Base-by-base conservation (phyloP, 768 basidiomycete species). In the Hebeloma cylindrosporum region DNA sequence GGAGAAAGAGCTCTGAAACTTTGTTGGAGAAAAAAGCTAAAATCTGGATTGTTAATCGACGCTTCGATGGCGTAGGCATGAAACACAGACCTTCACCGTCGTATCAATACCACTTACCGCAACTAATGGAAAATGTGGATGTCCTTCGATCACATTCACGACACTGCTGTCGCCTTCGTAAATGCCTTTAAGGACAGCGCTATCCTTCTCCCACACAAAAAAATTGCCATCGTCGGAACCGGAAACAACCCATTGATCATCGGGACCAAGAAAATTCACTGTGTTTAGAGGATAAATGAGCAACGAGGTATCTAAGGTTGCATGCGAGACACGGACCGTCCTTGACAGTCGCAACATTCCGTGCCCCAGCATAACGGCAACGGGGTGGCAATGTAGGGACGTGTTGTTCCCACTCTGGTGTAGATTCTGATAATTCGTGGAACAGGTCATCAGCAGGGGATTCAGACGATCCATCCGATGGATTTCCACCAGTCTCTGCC, bases 211-310 rank as follows among this genome's bases (percentile, higher is more conserved):
- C 92, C 92, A 95, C 10, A 93, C 71, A 60, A 95, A 95, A 63
- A 87, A 83, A 59, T 88, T 83, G 2, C 88, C 88, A 51, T 93
- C 90, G 56, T 95, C 92, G 3, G 86, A 90, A 5, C 92, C 92
- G 17, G 89, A 91, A 9, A 79, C 72, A 16, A 94, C 77, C 45
- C 75, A 88, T 62, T 93, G 86, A 41, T 91, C 85, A 31, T 66
- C 64, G 5, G 85, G 82, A 0, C 92, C 92, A 28, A 93, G 65
- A 60, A 90, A 93, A 61, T 90, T 93, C 27, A 91, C 91, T 92
- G 47, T 28, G 17, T 21, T 21, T 20, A 40, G 16, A 16, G 38
- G 11, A n/a, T 23, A 37, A 16, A 39, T 16, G 6, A n/a, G 27
- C 3, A 20, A 34, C 14, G 21, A 10, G 39, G 16, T 39, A 13